Evolutionary conservation across 768 basidiomycete species (phyloP).

Genomic region (Suillus fuscotomentosus): DNA sequence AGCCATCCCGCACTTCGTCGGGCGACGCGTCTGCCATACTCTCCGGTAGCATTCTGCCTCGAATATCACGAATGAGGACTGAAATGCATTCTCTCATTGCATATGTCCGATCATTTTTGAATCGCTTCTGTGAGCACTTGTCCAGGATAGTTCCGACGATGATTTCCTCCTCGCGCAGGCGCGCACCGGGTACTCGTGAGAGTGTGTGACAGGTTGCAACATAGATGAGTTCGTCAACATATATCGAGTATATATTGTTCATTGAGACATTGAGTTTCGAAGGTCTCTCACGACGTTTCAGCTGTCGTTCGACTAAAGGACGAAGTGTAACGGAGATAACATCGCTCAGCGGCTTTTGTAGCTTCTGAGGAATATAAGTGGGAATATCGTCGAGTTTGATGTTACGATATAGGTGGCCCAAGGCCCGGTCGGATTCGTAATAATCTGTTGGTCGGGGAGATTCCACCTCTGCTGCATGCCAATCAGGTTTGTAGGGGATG

Average conservation of each 20-base stretch:
- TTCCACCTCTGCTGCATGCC: conserved; percentile 64
- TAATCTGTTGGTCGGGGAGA: conserved; percentile 58
- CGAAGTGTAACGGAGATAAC: conserved; percentile 23
- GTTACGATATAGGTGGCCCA: conserved; percentile 69
- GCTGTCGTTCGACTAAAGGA: conserved; percentile 20
- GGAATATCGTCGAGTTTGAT: conserved; percentile 45
- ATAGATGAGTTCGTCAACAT: conserved; percentile 66
- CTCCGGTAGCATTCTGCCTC: conserved; percentile 36
- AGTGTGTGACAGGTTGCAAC: conserved; percentile 69
- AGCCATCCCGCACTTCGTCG: conserved; percentile 33
- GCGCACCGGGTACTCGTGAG: conserved; percentile 51
- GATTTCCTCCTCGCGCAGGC: conserved; percentile 70
- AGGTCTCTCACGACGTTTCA: conserved; percentile 13
- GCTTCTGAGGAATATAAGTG: conserved; percentile 10
- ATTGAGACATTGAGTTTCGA: conserved; percentile 29
- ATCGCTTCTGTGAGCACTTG: conserved; percentile 61
- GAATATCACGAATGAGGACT: conserved; percentile 51
- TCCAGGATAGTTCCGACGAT: conserved; percentile 74
- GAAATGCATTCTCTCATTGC: conserved; percentile 60
- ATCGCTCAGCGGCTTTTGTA: conserved; percentile 28
- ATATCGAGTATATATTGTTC: conserved; percentile 45
- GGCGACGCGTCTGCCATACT: conserved; percentile 22
- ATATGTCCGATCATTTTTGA: conserved; percentile 56
- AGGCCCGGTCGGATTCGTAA: conserved; percentile 67
- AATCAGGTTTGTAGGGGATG: conserved; percentile 75